These are phyloP conservation scores for Solanum okadae DNA, from an alignment of 257 asterid genomes.

Conservation along the genomic window DNA sequence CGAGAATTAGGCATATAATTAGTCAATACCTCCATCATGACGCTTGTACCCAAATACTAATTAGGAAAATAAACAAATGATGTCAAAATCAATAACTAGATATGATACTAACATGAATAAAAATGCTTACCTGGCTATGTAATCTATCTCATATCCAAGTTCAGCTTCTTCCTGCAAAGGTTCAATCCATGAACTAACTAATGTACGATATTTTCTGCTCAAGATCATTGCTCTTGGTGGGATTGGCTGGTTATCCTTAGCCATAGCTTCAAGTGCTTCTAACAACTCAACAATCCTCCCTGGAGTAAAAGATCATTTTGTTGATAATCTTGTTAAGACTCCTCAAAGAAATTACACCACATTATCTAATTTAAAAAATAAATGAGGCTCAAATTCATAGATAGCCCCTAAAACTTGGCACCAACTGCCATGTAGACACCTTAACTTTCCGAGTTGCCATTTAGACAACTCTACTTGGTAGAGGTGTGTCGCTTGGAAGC, in stretches of 20 bases:
- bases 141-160: constrained; percentile 93
- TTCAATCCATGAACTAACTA: constrained; percentile 99
- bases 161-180: constrained; percentile 99
- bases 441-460: neutral
- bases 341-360: neutral
- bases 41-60: neutral
- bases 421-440: neutral
- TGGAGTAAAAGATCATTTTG: constrained; percentile 19
- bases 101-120: constrained; percentile 16
- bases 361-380: neutral
- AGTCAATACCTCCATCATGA: neutral
- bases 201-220: constrained; percentile 85
- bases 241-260: constrained; percentile 67
- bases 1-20: neutral
- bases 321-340: neutral
- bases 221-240: constrained; percentile 94
- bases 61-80: neutral
- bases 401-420: neutral
- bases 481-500: neutral
- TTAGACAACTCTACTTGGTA: neutral
- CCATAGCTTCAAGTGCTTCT: constrained; percentile 87
- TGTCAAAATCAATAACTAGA: neutral
- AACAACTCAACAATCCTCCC: constrained; percentile 86
- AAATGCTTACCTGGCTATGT: constrained; percentile 61
- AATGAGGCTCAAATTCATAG: neutral